These are phyloP conservation scores for Eutypella sp. DNA, from an alignment of 2,329 filamentous ascomycete species.

Conservation along the genomic window DNA sequence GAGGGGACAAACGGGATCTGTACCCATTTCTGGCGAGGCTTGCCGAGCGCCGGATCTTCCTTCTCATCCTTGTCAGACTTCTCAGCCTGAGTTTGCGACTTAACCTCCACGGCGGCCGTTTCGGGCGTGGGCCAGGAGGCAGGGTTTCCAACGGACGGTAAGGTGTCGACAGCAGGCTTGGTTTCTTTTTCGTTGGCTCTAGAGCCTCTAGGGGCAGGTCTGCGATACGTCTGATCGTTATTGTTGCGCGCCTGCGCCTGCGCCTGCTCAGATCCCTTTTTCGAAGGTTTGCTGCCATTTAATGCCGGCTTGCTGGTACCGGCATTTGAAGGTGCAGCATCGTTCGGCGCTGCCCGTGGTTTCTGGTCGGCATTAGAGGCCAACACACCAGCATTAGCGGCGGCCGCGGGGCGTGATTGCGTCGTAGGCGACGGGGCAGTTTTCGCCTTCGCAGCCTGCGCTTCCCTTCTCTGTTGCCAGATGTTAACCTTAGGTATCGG, in stretches of 20 bases:
- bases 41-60: constrained; percentile 44
- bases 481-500: constrained; percentile 80
- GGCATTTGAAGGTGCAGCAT: constrained; percentile 18
- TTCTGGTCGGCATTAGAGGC: constrained; percentile 14
- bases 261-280: constrained; percentile 36
- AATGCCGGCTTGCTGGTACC: constrained; percentile 18
- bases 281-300: constrained; percentile 37
- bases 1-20: constrained; percentile 76
- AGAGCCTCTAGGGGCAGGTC: constrained; percentile 39
- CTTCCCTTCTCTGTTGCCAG: constrained; percentile 77
- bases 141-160: constrained; percentile 69
- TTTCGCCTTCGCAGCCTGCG: constrained; percentile 51
- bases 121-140: constrained; percentile 89
- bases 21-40: constrained; percentile 70
- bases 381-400: constrained; percentile 2
- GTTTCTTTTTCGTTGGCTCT: constrained; percentile 41
- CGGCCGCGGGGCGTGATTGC: constrained; percentile 17
- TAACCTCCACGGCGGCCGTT: constrained; percentile 68
- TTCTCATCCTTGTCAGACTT: constrained; percentile 55
- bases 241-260: constrained; percentile 37
- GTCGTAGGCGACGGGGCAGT: constrained; percentile 15
- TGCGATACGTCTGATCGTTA: constrained; percentile 35
- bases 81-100: constrained; percentile 66
- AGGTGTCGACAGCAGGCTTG: constrained; percentile 25
- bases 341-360: constrained; percentile 10